Base-by-base conservation (phyloP, 306 rosid genomes). In the Albizia julibrissin region DNA sequence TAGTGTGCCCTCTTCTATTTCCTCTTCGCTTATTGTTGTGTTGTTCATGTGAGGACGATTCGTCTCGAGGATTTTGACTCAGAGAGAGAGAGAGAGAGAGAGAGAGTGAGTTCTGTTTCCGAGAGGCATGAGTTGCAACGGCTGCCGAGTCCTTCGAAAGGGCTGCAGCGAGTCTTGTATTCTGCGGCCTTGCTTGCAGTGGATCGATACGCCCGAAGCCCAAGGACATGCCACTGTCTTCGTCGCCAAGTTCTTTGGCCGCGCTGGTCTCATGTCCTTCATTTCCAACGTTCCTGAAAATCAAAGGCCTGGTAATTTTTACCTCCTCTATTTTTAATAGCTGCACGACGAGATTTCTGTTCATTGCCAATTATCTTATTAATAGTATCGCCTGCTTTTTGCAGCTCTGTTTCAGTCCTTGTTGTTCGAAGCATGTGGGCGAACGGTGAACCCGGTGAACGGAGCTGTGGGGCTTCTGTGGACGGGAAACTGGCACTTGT, bases 181-280 rank as follows among this genome's bases (percentile, higher is more conserved):
- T 79, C 80, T 95, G 70, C 88, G 99, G 22, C 98, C 99, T 33
- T 95, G 97, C 70, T 80, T 95, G 42, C 99, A 93, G 81, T 93
- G 97, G 98, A 95, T 95, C 73, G 98, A 93, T 0, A 88, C 87
- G 58, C 89, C 98, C 27, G 98, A 95, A 79, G 88, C 99, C 16
- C 99, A 95, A 86, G 99, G 98, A 27, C 91, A 95, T 80, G 99
- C 99, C 64, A 95, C 99, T 15, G 93, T 93, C 74, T 95, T 95
- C 61, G 98, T 95, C 1, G 99, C 99, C 83, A 95, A 95, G 90
- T 95, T 95, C 89, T 95, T 95, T 33, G 99, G 99, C 87, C 99
- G 99, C 26, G 99, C 99, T 14, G 99, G 97, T 69, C 99, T 95
- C 65, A 93, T 95, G 93, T 91, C 99, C 74, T 95, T 95, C 91